phyloP scores from a whole-genome alignment of 768 basidiomycete genomes.

The Paxillus involutus region DNA sequence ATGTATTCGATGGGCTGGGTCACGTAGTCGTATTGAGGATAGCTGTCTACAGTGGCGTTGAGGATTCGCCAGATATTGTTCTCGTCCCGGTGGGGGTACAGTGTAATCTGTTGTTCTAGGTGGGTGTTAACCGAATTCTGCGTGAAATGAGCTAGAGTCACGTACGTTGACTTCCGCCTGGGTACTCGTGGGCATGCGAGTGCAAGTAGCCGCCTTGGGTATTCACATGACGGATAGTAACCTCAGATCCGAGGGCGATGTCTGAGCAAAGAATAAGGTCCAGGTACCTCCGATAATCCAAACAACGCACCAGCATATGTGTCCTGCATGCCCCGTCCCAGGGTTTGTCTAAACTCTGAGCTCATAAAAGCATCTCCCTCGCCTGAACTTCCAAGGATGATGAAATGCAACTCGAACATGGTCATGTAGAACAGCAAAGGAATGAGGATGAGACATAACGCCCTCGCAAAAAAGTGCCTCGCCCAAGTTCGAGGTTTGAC shows the following conservation, averaged over 20 bases:
- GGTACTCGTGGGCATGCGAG: conserved; percentile 90
- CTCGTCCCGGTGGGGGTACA: conserved; percentile 98
- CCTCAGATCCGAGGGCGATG: conserved; percentile 77
- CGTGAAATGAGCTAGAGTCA: conserved; percentile 4
- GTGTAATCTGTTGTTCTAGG: conserved; percentile 94
- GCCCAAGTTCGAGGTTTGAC: conserved; percentile 75
- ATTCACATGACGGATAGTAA: conserved; percentile 88
- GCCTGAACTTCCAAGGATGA: conserved; percentile 84
- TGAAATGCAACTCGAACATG: conserved; percentile 96
- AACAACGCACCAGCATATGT: conserved; percentile 77
- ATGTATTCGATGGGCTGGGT: conserved; percentile 61
- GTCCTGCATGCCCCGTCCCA: conserved; percentile 86
- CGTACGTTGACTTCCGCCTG: conserved; percentile 86
- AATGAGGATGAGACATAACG: conserved; percentile 83
- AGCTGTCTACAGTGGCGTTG: conserved; percentile 60
- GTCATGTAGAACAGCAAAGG: conserved; percentile 90
- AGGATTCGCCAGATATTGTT: conserved; percentile 92
- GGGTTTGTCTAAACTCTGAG: conserved; percentile 96
- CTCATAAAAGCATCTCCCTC: conserved; percentile 99
- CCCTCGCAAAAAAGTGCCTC: conserved; percentile 85
- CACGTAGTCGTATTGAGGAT: conserved; percentile 48
- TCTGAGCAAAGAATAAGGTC: conserved; percentile 44
- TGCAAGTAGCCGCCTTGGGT: conserved; percentile 99
- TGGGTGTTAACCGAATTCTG: not conserved
- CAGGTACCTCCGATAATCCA: not conserved